A percentile compares a stretch with the other conserved stretches of the same genome.
phyloP scores from a whole-genome alignment of 805 yeast genomes.

The baker's yeast (Saccharomyces cerevisiae) region DNA sequence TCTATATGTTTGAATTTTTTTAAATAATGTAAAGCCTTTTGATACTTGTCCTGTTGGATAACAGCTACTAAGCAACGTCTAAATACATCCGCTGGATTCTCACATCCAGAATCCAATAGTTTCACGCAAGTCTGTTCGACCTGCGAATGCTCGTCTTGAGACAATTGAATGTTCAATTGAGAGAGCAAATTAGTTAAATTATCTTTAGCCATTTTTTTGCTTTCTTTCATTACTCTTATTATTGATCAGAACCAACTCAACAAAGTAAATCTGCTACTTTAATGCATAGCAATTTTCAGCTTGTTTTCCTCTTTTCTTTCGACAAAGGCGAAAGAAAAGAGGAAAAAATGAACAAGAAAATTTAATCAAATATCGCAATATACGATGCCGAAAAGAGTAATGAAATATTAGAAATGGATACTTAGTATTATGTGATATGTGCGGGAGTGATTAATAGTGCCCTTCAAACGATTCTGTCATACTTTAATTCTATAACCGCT shows the following conservation, averaged over 20 bases:
- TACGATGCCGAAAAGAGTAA: constrained; percentile 11
- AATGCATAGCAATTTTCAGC: background rate
- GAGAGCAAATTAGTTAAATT: constrained; percentile 20
- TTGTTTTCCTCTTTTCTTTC: background rate
- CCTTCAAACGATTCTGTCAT: background rate
- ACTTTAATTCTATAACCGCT: constrained; percentile 5
- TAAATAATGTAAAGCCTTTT: constrained; percentile 41
- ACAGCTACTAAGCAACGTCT: constrained; percentile 49
- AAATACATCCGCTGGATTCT: constrained; percentile 19
- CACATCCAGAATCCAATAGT: constrained; percentile 16
- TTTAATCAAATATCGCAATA: background rate
- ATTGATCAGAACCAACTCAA: background rate
- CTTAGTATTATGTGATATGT: background rate
- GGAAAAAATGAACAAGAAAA: background rate
- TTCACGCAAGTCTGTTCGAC: constrained; percentile 23
- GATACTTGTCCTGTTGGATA: constrained; percentile 58
- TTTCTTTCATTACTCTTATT: background rate
- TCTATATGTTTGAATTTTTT: constrained; percentile 32
- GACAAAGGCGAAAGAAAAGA: background rate
- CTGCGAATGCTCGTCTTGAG: constrained; percentile 22
- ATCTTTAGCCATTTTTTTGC: constrained; percentile 16
- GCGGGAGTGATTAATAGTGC: background rate
- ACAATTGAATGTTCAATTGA: constrained; percentile 25
- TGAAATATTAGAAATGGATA: background rate
- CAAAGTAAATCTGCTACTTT: background rate